Evolutionary conservation across 2,329 filamentous ascomycete species (phyloP).

Genomic region (Lasiodiplodia citricola): DNA sequence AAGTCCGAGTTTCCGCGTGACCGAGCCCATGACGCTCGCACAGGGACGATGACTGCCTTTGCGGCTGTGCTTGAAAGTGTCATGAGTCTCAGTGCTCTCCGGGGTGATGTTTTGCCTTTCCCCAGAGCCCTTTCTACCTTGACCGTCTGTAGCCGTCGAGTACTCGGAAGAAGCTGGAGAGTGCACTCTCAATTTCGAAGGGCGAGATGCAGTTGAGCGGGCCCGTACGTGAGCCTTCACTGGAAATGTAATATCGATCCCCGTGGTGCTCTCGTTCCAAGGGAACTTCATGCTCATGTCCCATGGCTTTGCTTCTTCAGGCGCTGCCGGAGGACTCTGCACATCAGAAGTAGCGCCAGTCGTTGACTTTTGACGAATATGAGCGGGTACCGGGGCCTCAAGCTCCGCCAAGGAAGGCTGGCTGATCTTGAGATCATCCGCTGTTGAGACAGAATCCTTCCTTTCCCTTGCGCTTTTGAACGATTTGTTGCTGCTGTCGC

Average conservation of each 20-base stretch:
- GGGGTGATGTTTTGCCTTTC: slow-evolving; percentile 4
- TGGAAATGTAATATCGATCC: slow-evolving; percentile 29
- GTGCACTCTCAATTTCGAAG: slow-evolving; percentile 24
- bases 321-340: not conserved
- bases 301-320: slow-evolving; percentile 28
- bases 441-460: slow-evolving; percentile 2
- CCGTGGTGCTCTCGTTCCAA: slow-evolving; percentile 27
- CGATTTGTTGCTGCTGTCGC: slow-evolving; percentile 17
- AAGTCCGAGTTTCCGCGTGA: slow-evolving; percentile 28
- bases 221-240: slow-evolving; percentile 27
- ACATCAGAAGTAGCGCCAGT: slow-evolving; percentile 25
- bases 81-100: slow-evolving; percentile 18
- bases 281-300: slow-evolving; percentile 31
- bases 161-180: slow-evolving; percentile 19
- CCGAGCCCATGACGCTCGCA: slow-evolving; percentile 27
- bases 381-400: slow-evolving; percentile 34
- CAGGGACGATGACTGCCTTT: slow-evolving; percentile 26
- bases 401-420: slow-evolving; percentile 33
- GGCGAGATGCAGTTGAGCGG: slow-evolving; percentile 2
- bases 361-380: slow-evolving; percentile 29
- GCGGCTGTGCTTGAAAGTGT: slow-evolving; percentile 28
- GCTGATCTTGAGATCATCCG: not conserved
- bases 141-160: slow-evolving; percentile 7
- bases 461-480: slow-evolving; percentile 24
- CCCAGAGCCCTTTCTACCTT: not conserved